Evolutionary conservation across 2,329 filamentous ascomycete genomes (phyloP), one percentile per base, ranked within the genome.

Genomic region (Hypoxylon sp.): DNA sequence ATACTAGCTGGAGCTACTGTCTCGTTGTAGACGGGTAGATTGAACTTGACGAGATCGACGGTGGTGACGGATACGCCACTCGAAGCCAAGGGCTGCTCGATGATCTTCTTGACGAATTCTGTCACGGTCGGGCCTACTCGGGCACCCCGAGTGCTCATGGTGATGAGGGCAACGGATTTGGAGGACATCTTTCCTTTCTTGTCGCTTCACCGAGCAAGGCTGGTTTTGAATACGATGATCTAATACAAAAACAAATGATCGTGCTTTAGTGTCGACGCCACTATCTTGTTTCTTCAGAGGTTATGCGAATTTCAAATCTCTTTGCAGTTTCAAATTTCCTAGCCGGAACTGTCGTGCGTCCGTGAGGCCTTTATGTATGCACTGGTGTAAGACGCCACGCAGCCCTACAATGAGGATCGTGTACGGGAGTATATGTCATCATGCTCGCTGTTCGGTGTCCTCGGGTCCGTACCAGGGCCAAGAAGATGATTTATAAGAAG

Each of bases 21-120:
- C 73, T 87, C 84, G 69, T 85, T 79, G 55, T 76, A 84, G 6
- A 86, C 70, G 8, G 84, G 84, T 6, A 86, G 81, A 54, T 79
- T 78, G 67, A 80, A 80, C 39, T 77, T 71, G 31, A 75, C 74
- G 15, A 84, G 60, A 63, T 84, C 80, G 48, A 84, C 74, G 19
- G 72, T 65, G 2, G 67, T 54, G 29, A 82, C n/a, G 2, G 65
- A 65, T 56, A 76, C 70, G 15, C 65, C 62, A 67, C 32, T 55
- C 4, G 64, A 55, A 2, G 55, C 60, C 24, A 75, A 66, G 7
- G 69, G 67, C 21, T 74, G 67, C 55, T 77, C 67, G 19, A 81
- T 60, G 37, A 72, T 59, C 15, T 72, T 68, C 35, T 73, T 70
- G 54, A 82, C 77, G 53, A 80, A 70, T n/a, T 67, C 71, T 5